Evolutionary conservation across 176 grass and related monocot species (phyloP).

Genomic region (Chrysopogon serrulatus): DNA sequence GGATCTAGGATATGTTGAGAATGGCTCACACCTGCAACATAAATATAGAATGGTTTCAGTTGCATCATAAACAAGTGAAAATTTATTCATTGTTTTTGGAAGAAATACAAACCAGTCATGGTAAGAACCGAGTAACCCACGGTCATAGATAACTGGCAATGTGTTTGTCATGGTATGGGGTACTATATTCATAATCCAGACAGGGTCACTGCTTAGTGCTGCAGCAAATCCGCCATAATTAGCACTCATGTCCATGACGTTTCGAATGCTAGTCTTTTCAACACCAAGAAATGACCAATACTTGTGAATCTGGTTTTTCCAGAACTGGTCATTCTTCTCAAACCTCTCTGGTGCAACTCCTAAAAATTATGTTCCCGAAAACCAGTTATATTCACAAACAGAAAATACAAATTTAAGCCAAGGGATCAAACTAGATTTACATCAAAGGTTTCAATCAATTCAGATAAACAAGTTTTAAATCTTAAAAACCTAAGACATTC

Average conservation of each 20-base stretch:
- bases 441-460: background rate
- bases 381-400: conserved; percentile 19
- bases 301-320: conserved; percentile 60
- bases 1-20: conserved; percentile 94
- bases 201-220: conserved; percentile 60
- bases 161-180: conserved; percentile 63
- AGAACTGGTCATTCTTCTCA: conserved; percentile 63
- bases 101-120: conserved; percentile 85
- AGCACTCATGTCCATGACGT: conserved; percentile 98
- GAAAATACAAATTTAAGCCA: background rate
- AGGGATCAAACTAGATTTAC: background rate
- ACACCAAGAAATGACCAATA: conserved; percentile 81
- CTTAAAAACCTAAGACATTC: background rate
- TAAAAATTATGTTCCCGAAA: conserved; percentile 39
- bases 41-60: background rate
- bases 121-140: conserved; percentile 75
- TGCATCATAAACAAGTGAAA: conserved; percentile 22
- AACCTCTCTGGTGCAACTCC: conserved; percentile 75
- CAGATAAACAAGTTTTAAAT: background rate
- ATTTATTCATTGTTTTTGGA: background rate
- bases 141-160: conserved; percentile 79
- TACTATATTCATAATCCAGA: conserved; percentile 97
- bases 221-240: conserved; percentile 85
- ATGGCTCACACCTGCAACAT: conserved; percentile 84
- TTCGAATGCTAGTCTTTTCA: conserved; percentile 62